Percentiles rank a stretch among this genome's conserved stretches.
Evolutionary conservation across 116 monocot species (phyloP).

Genomic region (Cymodocea nodosa): DNA sequence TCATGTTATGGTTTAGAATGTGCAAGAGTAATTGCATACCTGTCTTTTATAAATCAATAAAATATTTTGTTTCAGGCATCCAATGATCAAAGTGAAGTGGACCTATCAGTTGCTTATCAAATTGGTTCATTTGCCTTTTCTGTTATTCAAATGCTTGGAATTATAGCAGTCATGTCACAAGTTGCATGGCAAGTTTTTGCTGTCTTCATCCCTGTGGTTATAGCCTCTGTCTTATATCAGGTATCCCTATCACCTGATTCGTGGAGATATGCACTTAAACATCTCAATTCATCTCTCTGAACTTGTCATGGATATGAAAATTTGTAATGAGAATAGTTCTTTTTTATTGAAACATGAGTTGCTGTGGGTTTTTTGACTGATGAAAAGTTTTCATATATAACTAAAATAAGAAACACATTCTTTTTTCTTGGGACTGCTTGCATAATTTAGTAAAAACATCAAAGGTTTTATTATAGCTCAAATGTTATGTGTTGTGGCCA

Average conservation of each 20-base stretch:
- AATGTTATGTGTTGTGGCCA: no score
- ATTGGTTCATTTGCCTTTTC: conserved; percentile 29
- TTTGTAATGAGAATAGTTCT: background rate
- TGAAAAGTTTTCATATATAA: no score
- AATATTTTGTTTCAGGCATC: conserved; percentile 19
- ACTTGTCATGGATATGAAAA: background rate
- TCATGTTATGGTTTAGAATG: background rate
- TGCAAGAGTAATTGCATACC: no score
- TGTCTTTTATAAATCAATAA: no score
- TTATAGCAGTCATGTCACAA: conserved; percentile 23
- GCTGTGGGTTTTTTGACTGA: no score
- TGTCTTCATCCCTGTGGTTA: conserved; percentile 28
- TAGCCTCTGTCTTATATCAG: conserved; percentile 26
- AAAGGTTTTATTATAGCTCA: no score
- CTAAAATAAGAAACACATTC: no score
- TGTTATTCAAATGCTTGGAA: conserved; percentile 20
- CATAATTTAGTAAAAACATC: no score
- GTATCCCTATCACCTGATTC: no score
- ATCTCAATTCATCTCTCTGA: background rate
- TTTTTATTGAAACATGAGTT: no score
- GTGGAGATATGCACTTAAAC: no score
- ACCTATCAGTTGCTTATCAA: conserved; percentile 18
- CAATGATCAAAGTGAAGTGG: conserved; percentile 33
- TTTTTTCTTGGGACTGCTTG: no score
- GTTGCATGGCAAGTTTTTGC: conserved; percentile 34